Evolutionary conservation across 1,284 basidiomycete species (phyloP).

Genomic region (Spongispora temasekensis): DNA sequence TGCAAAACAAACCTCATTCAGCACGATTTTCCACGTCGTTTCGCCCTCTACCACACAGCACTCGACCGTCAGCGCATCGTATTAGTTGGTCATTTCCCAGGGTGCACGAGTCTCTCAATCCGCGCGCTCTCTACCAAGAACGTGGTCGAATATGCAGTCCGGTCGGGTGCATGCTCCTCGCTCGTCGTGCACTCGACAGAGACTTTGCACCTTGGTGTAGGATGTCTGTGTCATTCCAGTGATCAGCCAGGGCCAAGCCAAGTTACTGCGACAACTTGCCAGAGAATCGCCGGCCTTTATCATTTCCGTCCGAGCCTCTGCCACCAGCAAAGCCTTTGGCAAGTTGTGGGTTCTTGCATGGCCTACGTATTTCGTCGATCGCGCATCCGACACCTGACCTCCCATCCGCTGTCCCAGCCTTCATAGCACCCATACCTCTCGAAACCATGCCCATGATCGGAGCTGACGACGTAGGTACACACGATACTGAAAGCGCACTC

Average conservation of each 20-base stretch:
- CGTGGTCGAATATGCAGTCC: conserved; percentile 21
- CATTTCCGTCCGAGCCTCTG: conserved; percentile 10
- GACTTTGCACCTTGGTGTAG: conserved; percentile 13
- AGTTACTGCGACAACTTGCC: conserved; percentile 3
- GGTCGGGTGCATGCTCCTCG: conserved; percentile 7
- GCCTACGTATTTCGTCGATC: not conserved
- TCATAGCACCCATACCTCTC: conserved; percentile 19
- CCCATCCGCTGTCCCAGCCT: conserved; percentile 11
- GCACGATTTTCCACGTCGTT: conserved; percentile 15
- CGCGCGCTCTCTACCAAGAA: conserved; percentile 15
- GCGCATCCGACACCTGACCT: not conserved
- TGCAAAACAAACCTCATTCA: conserved; percentile 13
- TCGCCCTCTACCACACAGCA: conserved; percentile 12
- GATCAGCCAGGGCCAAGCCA: too few relatives aligned
- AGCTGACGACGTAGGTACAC: conserved; percentile 9
- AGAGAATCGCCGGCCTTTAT: conserved; percentile 7
- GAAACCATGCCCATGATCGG: conserved; percentile 14
- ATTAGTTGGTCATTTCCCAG: not conserved
- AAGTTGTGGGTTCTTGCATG: conserved; percentile 5
- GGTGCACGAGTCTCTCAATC: conserved; percentile 15
- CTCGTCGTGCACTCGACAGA: conserved; percentile 14
- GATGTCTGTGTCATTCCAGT: conserved; percentile 7
- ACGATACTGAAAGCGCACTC: too few relatives aligned
- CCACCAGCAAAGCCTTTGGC: conserved; percentile 10
- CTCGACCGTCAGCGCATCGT: conserved; percentile 17